phyloP scores from a whole-genome alignment of 1,284 basidiomycete genomes.

The Spongispora temasekensis region DNA sequence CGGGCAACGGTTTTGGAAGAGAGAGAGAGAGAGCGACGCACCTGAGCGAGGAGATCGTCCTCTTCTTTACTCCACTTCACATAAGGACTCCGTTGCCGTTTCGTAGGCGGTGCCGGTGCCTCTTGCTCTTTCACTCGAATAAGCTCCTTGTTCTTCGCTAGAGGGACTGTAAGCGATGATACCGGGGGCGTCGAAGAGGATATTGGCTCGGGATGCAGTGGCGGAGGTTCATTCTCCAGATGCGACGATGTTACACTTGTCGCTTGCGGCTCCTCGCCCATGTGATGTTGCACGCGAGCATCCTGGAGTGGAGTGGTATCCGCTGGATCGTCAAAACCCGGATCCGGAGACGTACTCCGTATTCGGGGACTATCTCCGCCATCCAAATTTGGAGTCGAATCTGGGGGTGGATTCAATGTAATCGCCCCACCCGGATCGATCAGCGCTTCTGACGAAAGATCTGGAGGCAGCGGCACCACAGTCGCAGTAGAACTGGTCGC shows the following conservation, averaged over 20 bases:
- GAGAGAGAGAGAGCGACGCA: slow-evolving; percentile 8
- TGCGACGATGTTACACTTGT: neutral
- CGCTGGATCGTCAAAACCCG: slow-evolving; percentile 6
- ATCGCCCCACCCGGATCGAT: slow-evolving; percentile 26
- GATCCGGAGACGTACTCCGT: neutral
- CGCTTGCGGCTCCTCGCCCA: neutral
- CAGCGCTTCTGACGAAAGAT: slow-evolving; percentile 8
- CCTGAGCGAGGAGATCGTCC: slow-evolving; percentile 41
- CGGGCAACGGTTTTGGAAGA: neutral
- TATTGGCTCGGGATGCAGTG: slow-evolving; percentile 9
- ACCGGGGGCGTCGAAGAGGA: neutral
- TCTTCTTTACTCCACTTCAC: slow-evolving; percentile 43
- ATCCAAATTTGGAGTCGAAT: slow-evolving; percentile 6
- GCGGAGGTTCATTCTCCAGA: neutral
- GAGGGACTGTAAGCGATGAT: neutral
- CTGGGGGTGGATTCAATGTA: neutral
- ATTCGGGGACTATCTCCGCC: slow-evolving; percentile 1
- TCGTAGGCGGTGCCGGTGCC: slow-evolving; percentile 6
- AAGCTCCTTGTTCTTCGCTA: slow-evolving; percentile 25
- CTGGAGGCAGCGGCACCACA: neutral
- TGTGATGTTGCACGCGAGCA: slow-evolving; percentile 2
- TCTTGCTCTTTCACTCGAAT: slow-evolving; percentile 27
- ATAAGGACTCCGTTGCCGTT: slow-evolving; percentile 40
- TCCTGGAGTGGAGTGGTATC: slow-evolving; percentile 24
- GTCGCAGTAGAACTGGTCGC: neutral